Conservation (phyloP, 768 basidiomycete genomes). For the Terana coerulea region DNA sequence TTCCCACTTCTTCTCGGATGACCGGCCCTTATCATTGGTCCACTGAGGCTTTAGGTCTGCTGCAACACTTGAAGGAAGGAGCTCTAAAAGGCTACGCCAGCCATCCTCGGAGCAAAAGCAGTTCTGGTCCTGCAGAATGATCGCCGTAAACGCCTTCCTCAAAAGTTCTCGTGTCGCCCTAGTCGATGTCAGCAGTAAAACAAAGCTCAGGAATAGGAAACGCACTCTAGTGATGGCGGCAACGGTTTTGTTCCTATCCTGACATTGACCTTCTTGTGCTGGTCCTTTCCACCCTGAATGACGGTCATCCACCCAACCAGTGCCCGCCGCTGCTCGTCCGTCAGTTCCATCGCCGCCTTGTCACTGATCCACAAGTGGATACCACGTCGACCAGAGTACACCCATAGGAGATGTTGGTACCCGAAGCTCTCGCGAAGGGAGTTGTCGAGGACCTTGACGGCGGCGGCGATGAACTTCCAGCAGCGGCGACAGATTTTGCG, state of each 20-base stretch:
- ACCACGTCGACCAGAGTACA: conserved; percentile 97
- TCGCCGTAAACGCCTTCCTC: conserved; percentile 50
- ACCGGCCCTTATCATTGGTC: conserved; percentile 44
- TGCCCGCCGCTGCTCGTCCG: conserved; percentile 85
- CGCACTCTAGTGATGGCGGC: conserved; percentile 72
- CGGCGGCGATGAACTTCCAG: conserved; percentile 93
- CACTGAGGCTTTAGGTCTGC: conserved; percentile 53
- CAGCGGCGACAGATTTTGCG: conserved; percentile 88
- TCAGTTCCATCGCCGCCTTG: conserved; percentile 78
- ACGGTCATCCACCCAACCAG: conserved; percentile 85
- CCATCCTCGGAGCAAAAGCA: conserved; percentile 70
- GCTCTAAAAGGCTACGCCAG: conserved; percentile 68
- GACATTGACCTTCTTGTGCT: conserved; percentile 79
- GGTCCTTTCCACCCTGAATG: conserved; percentile 75
- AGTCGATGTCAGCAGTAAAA: background rate
- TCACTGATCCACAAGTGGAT: conserved; percentile 99
- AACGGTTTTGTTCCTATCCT: conserved; percentile 43
- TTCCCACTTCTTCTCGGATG: conserved; percentile 73
- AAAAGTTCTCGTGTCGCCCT: conserved; percentile 43
- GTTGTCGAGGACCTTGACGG: conserved; percentile 81
- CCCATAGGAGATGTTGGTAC: conserved; percentile 89
- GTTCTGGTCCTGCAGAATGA: conserved; percentile 82
- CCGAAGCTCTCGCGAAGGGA: conserved; percentile 88
- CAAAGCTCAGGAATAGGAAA: too few species aligned
- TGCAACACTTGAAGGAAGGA: conserved; percentile 57